phyloP scores from a whole-genome alignment of 495 filamentous ascomycete species.

The Neurospora sp. region DNA sequence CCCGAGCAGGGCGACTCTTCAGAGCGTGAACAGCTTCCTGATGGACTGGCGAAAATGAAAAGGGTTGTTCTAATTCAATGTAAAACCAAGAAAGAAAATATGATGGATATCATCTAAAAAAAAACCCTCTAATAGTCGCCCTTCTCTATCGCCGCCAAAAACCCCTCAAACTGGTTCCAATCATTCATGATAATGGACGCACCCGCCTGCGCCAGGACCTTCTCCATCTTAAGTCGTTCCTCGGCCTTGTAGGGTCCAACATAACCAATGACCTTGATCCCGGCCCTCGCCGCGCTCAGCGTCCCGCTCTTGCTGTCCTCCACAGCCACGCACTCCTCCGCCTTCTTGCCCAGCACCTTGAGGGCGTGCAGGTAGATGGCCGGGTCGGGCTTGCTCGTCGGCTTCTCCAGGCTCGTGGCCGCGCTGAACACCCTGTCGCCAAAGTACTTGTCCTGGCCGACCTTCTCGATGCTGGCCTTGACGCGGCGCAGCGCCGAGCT shows the following conservation, averaged over 20 bases:
- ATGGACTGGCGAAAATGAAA: slow-evolving; percentile 45
- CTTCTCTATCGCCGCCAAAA: slow-evolving; percentile 56
- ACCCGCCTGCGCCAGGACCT: slow-evolving; percentile 57
- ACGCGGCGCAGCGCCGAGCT: slow-evolving; percentile 72
- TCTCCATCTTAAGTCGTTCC: slow-evolving; percentile 63
- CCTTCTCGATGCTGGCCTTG: slow-evolving; percentile 69
- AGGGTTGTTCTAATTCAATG: not conserved
- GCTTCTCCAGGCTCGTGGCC: slow-evolving; percentile 64
- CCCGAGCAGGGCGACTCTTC: slow-evolving; percentile 68
- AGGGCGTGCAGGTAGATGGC: slow-evolving; percentile 83
- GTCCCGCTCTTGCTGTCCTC: slow-evolving; percentile 89
- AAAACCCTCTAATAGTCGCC: slow-evolving; percentile 11
- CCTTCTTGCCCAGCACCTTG: slow-evolving; percentile 60
- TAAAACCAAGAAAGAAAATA: not conserved
- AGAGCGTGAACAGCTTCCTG: slow-evolving; percentile 79
- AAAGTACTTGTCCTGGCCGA: slow-evolving; percentile 73
- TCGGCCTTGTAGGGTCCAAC: slow-evolving; percentile 70
- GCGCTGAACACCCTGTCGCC: slow-evolving; percentile 71
- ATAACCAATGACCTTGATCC: slow-evolving; percentile 76
- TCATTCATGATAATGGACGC: slow-evolving; percentile 71
- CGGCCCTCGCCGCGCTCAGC: slow-evolving; percentile 68
- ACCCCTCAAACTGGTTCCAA: slow-evolving; percentile 71
- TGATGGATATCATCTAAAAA: slow-evolving; percentile 3
- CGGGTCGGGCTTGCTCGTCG: slow-evolving; percentile 86
- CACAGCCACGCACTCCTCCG: slow-evolving; percentile 69